Evolutionary conservation across 139 green algal species (phyloP), one percentile per base, ranked within the genome.

Genomic region (Haematococcus lacustris): DNA sequence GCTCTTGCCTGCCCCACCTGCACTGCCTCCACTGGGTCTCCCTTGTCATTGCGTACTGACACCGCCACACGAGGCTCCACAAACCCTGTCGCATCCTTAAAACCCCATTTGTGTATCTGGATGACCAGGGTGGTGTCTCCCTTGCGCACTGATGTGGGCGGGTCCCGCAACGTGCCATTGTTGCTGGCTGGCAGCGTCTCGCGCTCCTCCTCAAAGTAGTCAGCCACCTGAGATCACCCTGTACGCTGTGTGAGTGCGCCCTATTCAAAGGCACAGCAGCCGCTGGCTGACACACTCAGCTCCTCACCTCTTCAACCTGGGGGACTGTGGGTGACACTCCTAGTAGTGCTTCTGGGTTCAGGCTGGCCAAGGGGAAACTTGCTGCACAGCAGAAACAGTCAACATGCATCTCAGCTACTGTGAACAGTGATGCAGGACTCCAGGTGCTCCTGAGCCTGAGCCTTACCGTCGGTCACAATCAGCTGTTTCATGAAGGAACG

Each of bases 1-100:
- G n/a, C n/a, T n/a, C n/a, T n/a, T n/a, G n/a, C n/a, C n/a, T n/a
- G n/a, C n/a, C 68, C 4, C 67, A 78, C 80, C 73, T 91, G 81
- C 1, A 80, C 72, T 6, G 76, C 70, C 76, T 89, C 83, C 47
- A 91, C 32, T 2, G 82, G 65, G 59, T 80, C 61, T 23, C 86
- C 86, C 2, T 76, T 68, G 25, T 59, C 66, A 67, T 88, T 75
- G 1, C 80, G 75, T 37, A 91, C 82, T 6, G 72, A 85, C 26
- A 92, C 60, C 2, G 75, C 71, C 23, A 91, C 60, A n/a, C 69
- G 80, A 2, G 87, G 85, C 64, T 89, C 79, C 1, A 71, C 63
- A 68, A 85, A 86, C 7, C 21, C 38, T 9, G 41, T 65, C 0
- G 82, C 82, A 50, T 87, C 87, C 64, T 90, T 92, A 69, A 90